Conservation (phyloP, 192 early-diverging fungal genomes). For the Ramicandelaber brevisporus region DNA sequence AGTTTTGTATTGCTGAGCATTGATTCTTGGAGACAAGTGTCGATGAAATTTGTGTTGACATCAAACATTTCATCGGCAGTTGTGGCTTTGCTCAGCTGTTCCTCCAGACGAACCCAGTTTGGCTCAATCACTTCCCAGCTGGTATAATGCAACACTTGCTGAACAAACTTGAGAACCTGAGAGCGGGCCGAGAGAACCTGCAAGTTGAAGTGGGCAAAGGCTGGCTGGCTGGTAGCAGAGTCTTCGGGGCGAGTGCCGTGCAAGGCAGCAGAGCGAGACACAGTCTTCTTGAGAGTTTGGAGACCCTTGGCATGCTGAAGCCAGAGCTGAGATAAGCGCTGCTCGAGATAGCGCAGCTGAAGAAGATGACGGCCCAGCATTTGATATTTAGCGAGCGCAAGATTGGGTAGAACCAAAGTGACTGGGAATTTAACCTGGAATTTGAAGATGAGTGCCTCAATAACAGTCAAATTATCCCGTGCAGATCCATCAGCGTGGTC, state of each 20-base stretch:
- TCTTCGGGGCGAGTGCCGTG: too few species aligned
- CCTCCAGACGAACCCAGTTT: constrained; percentile 49
- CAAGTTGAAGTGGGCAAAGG: constrained; percentile 25
- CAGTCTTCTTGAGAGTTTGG: too few species aligned
- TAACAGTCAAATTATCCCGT: constrained; percentile 15
- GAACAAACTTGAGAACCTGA: constrained; percentile 74
- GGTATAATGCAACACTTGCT: constrained; percentile 74
- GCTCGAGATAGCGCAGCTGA: constrained; percentile 70
- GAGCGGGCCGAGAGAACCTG: constrained; percentile 45
- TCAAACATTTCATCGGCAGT: constrained; percentile 75
- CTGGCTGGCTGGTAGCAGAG: too few species aligned
- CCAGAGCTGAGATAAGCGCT: constrained; percentile 55
- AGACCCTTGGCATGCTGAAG: constrained; percentile 33
- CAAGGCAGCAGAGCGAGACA: too few species aligned
- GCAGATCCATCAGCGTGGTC: background rate
- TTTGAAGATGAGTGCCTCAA: constrained; percentile 55
- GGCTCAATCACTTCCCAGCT: constrained; percentile 86
- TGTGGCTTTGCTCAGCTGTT: constrained; percentile 24
- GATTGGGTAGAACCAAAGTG: constrained; percentile 64
- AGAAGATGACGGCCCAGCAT: constrained; percentile 71
- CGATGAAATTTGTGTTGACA: constrained; percentile 59
- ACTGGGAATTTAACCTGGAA: constrained; percentile 73
- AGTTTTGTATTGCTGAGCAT: constrained; percentile 65
- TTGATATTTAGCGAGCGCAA: constrained; percentile 73
- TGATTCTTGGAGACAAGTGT: constrained; percentile 71